Percentiles rank a stretch among this genome's conserved stretches.
Conservation (phyloP, 768 basidiomycete genomes). For the Austroboletus festivus region DNA sequence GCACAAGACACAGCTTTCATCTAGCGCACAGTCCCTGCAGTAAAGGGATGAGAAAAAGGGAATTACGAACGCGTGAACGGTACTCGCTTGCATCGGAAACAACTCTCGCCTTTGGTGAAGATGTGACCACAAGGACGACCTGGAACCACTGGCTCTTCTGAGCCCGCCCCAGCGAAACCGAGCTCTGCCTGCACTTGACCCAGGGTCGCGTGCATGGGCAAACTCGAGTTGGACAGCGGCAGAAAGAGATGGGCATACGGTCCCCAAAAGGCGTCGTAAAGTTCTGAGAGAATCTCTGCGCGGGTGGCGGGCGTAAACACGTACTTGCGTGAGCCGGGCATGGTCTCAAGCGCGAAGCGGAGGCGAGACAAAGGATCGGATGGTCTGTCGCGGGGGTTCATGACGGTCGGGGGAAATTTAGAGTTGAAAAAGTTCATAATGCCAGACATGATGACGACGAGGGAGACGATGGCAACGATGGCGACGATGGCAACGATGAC, state of each 20-base stretch:
- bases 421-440: conserved; percentile 45
- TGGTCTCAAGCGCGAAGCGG: conserved; percentile 72
- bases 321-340: conserved; percentile 78
- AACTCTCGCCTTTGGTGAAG: conserved; percentile 87
- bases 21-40: conserved; percentile 82
- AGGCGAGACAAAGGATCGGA: conserved; percentile 70
- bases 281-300: conserved; percentile 75
- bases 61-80: not conserved
- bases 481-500: not conserved
- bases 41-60: not conserved
- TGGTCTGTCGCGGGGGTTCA: conserved; percentile 53
- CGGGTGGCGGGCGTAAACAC: conserved; percentile 71
- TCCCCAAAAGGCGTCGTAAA: conserved; percentile 84
- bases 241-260: conserved; percentile 70
- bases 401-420: conserved; percentile 51
- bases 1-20: conserved; percentile 89
- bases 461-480: not conserved
- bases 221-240: conserved; percentile 56
- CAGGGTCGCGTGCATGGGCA: conserved; percentile 61
- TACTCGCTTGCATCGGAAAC: conserved; percentile 90
- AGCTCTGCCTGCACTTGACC: conserved; percentile 66
- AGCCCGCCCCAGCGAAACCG: conserved; percentile 56
- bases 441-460: conserved; percentile 35
- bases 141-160: conserved; percentile 56
- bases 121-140: conserved; percentile 81